phyloP scores from a whole-genome alignment of 2,329 filamentous ascomycete genomes.

The Penicillium nordicum region DNA sequence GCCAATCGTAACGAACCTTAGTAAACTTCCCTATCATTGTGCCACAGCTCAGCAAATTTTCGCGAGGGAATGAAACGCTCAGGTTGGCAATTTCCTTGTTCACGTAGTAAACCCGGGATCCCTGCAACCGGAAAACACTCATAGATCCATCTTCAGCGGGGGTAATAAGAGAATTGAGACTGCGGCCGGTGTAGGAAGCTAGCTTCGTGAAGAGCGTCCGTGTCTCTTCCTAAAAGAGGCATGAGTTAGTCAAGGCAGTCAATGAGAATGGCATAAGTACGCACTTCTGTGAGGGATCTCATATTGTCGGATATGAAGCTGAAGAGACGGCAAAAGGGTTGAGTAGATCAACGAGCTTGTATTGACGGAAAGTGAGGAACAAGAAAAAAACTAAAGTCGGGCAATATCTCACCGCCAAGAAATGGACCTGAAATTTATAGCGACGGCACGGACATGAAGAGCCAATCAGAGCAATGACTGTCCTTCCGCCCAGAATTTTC shows the following conservation, averaged over 20 bases:
- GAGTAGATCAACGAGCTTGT: not conserved
- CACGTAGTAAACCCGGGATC: conserved; percentile 86
- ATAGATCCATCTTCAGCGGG: conserved; percentile 59
- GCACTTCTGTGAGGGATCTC: conserved; percentile 53
- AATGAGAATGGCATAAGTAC: conserved; percentile 65
- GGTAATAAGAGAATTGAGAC: conserved; percentile 3
- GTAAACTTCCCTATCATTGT: no score
- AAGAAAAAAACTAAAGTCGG: conserved; percentile 4
- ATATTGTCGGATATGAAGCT: conserved; percentile 4
- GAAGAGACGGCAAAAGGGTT: not conserved
- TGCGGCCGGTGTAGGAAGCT: conserved; percentile 77
- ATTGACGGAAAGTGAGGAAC: conserved; percentile 9
- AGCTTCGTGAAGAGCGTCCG: conserved; percentile 85
- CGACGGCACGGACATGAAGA: conserved; percentile 15
- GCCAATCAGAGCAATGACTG: not conserved
- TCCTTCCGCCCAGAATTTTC: conserved; percentile 9
- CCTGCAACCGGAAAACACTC: conserved; percentile 74
- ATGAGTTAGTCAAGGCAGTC: not conserved
- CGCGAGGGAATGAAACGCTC: conserved; percentile 77
- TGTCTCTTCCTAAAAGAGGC: conserved; percentile 36
- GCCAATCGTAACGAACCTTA: no score
- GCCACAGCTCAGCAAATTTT: conserved; percentile 28
- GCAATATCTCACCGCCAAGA: conserved; percentile 6
- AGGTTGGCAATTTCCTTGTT: conserved; percentile 86
- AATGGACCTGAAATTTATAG: conserved; percentile 6